phyloP scores from a whole-genome alignment of 768 basidiomycete species.

The Leccinum pellstonianum region DNA sequence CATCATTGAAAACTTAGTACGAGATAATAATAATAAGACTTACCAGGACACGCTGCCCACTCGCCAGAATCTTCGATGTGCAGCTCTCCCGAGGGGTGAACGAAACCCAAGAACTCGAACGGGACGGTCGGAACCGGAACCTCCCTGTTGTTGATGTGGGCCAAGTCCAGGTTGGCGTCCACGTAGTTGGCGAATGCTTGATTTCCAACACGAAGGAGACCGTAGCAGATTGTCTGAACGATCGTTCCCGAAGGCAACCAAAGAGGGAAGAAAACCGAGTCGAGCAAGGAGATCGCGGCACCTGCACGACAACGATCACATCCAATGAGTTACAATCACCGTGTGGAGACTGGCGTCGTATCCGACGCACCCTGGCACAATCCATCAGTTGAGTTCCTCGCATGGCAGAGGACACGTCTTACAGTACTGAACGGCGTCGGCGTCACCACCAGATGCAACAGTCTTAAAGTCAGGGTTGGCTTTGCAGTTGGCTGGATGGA shows the following conservation, averaged over 20 bases:
- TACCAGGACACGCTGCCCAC: slow-evolving; percentile 59
- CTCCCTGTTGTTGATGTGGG: slow-evolving; percentile 53
- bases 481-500: slow-evolving; percentile 24
- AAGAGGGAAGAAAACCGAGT: background rate
- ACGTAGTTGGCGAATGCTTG: background rate
- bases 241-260: background rate
- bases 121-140: slow-evolving; percentile 40
- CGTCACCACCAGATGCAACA: slow-evolving; percentile 49
- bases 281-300: slow-evolving; percentile 34
- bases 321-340: slow-evolving; percentile 30
- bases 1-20: background rate
- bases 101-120: slow-evolving; percentile 38
- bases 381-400: background rate
- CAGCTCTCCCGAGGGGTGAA: slow-evolving; percentile 41
- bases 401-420: background rate
- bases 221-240: slow-evolving; percentile 23
- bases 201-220: background rate
- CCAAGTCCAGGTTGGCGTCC: slow-evolving; percentile 41
- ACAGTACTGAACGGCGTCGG: slow-evolving; percentile 44
- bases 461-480: slow-evolving; percentile 46
- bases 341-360: slow-evolving; percentile 40
- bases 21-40: background rate
- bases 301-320: slow-evolving; percentile 18
- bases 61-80: slow-evolving; percentile 44
- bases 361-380: slow-evolving; percentile 51